Evolutionary conservation across 345 rosid species (phyloP).

Genomic region (Eucalyptus viminalis): DNA sequence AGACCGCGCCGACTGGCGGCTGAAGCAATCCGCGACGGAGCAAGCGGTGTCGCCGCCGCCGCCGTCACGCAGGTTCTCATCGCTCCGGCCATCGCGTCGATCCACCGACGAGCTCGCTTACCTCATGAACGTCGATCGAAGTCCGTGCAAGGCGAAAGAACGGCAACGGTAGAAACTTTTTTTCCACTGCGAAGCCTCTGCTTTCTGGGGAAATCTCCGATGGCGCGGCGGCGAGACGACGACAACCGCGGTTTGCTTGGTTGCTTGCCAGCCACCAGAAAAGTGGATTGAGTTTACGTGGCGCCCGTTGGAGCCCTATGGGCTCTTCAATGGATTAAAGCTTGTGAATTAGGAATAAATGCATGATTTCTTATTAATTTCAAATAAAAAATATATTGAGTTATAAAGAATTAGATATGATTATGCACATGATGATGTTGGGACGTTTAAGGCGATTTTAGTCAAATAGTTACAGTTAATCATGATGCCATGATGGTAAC

Average conservation of each 20-base stretch:
- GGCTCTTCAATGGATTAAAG: background rate
- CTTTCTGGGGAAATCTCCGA: background rate
- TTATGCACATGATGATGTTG: background rate
- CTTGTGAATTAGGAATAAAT: background rate
- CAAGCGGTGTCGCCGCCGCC: background rate
- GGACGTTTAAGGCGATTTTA: background rate
- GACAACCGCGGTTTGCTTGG: background rate
- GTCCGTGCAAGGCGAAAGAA: background rate
- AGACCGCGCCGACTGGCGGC: background rate
- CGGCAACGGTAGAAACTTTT: background rate
- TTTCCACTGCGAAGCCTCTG: background rate
- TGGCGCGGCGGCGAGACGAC: background rate
- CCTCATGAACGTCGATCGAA: background rate
- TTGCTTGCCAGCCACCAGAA: background rate
- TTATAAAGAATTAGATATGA: background rate
- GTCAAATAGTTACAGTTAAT: background rate
- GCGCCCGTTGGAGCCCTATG: background rate
- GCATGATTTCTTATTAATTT: background rate
- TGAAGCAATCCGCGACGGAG: background rate
- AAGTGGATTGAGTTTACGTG: background rate
- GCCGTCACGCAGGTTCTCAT: background rate
- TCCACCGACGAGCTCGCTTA: background rate
- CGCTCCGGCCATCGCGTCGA: background rate
- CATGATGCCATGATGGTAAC: background rate
- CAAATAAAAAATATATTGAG: background rate